Conservation (phyloP, 2,329 filamentous ascomycete species). For the Cyclaneusma minus region DNA sequence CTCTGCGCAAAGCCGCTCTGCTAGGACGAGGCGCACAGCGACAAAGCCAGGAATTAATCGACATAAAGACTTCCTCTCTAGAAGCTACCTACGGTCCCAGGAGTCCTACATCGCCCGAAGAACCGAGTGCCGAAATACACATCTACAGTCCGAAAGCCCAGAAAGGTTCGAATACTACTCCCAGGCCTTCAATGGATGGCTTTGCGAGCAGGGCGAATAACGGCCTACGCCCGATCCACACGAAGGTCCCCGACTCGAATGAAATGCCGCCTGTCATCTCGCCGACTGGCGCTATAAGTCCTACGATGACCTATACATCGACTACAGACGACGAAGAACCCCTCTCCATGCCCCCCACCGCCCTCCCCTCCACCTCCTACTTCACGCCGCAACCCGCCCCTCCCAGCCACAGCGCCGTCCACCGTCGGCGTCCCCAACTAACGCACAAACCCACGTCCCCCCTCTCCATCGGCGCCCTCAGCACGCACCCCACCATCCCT, state of each 20-base stretch:
- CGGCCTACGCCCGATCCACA: slow-evolving; percentile 9
- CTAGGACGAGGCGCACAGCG: slow-evolving; percentile 57
- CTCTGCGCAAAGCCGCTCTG: slow-evolving; percentile 73
- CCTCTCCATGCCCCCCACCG: slow-evolving; percentile 42
- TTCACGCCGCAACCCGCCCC: too few relatives aligned
- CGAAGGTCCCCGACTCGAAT: slow-evolving; percentile 1
- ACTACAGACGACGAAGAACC: slow-evolving; percentile 77
- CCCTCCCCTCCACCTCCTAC: slow-evolving; percentile 42
- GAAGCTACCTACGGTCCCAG: slow-evolving; percentile 7
- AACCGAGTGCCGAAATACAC: too few relatives aligned
- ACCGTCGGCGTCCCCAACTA: slow-evolving; percentile 15
- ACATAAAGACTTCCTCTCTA: too few relatives aligned
- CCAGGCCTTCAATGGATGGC: slow-evolving; percentile 30
- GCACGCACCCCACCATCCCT: slow-evolving; percentile 28
- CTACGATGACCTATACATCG: slow-evolving; percentile 46
- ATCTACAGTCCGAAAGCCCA: too few relatives aligned
- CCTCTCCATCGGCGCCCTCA: slow-evolving; percentile 36
- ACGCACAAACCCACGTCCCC: slow-evolving; percentile 35
- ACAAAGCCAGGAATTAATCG: slow-evolving; percentile 42
- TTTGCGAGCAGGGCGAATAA: slow-evolving; percentile 21
- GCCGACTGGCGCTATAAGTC: slow-evolving; percentile 27
- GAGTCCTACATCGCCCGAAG: slow-evolving; percentile 13
- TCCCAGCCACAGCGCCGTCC: slow-evolving; percentile 20
- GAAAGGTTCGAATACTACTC: slow-evolving; percentile 23
- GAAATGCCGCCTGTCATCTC: slow-evolving; percentile 14